A percentile compares a stretch with the other conserved stretches of the same genome.
phyloP scores from a whole-genome alignment of 2,329 filamentous ascomycete genomes.

The Aureobasidium sp. region DNA sequence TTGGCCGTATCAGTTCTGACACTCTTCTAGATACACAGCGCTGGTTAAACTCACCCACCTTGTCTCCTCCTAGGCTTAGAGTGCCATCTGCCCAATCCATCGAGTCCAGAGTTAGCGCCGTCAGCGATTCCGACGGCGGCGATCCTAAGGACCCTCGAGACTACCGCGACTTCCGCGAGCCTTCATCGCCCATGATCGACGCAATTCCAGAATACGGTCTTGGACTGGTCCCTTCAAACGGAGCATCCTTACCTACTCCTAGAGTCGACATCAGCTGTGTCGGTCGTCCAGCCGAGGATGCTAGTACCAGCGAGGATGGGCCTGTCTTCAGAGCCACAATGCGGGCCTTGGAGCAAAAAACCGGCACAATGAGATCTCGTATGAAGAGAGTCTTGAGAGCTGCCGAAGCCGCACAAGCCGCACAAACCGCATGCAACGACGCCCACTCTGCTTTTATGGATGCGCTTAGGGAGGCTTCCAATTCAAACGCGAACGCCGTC shows the following conservation, averaged over 20 bases:
- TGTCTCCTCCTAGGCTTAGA: slow-evolving; percentile 65
- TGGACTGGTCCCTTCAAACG: slow-evolving; percentile 33
- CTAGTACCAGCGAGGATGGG: slow-evolving; percentile 80
- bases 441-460: slow-evolving; percentile 77
- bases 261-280: slow-evolving; percentile 77
- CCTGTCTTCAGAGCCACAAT: slow-evolving; percentile 94
- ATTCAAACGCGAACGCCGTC: slow-evolving; percentile 92
- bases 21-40: slow-evolving; percentile 31
- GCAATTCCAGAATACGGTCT: slow-evolving; percentile 43
- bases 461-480: slow-evolving; percentile 76
- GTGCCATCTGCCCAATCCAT: slow-evolving; percentile 82
- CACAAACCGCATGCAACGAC: slow-evolving; percentile 79
- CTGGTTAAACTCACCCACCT: slow-evolving; percentile 52
- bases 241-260: slow-evolving; percentile 39
- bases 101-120: slow-evolving; percentile 58
- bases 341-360: slow-evolving; percentile 94
- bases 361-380: slow-evolving; percentile 81
- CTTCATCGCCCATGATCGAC: slow-evolving; percentile 42
- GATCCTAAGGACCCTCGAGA: slow-evolving; percentile 27
- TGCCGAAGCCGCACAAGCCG: slow-evolving; percentile 78
- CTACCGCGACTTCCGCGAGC: slow-evolving; percentile 37
- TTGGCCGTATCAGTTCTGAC: background rate
- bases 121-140: slow-evolving; percentile 58
- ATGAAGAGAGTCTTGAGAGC: slow-evolving; percentile 96
- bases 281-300: slow-evolving; percentile 70